These are phyloP conservation scores for Nigrospora oryzae DNA, from an alignment of 2,329 filamentous ascomycete genomes.

Conservation along the genomic window DNA sequence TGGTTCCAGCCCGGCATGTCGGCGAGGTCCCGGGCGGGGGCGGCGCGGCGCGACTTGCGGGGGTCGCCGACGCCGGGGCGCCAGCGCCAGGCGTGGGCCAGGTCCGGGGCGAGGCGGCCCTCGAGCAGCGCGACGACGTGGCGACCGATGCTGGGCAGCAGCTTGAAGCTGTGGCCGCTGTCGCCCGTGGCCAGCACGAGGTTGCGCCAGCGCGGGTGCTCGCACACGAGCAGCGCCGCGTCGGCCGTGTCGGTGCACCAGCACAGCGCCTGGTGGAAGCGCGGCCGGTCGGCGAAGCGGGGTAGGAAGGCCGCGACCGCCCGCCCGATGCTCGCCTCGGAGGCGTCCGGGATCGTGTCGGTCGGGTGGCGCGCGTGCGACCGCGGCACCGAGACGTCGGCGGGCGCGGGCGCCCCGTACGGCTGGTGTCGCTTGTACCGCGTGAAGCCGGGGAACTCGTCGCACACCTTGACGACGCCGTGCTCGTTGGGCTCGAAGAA, in stretches of 20 bases:
- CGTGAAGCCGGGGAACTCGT: constrained; percentile 30
- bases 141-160: constrained; percentile 35
- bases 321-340: constrained; percentile 18
- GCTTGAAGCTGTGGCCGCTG: constrained; percentile 36
- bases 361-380: constrained; percentile 26
- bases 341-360: constrained; percentile 25
- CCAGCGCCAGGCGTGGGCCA: constrained; percentile 34
- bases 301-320: constrained; percentile 21
- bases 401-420: constrained; percentile 17
- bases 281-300: constrained; percentile 15
- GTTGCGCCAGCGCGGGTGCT: constrained; percentile 31
- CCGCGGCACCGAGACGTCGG: constrained; percentile 22
- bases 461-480: constrained; percentile 27
- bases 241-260: constrained; percentile 27
- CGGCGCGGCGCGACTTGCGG: constrained; percentile 28
- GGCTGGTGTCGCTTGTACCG: constrained; percentile 24
- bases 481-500: constrained; percentile 38
- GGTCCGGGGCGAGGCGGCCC: constrained; percentile 25
- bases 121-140: constrained; percentile 37
- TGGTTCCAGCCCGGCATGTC: constrained; percentile 35
- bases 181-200: constrained; percentile 36
- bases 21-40: constrained; percentile 31
- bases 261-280: constrained; percentile 22
- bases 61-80: constrained; percentile 32
- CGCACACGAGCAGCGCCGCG: constrained; percentile 22